Evolutionary conservation across 2,329 filamentous ascomycete genomes (phyloP).

Genomic region (Escovopsis sp.): DNA sequence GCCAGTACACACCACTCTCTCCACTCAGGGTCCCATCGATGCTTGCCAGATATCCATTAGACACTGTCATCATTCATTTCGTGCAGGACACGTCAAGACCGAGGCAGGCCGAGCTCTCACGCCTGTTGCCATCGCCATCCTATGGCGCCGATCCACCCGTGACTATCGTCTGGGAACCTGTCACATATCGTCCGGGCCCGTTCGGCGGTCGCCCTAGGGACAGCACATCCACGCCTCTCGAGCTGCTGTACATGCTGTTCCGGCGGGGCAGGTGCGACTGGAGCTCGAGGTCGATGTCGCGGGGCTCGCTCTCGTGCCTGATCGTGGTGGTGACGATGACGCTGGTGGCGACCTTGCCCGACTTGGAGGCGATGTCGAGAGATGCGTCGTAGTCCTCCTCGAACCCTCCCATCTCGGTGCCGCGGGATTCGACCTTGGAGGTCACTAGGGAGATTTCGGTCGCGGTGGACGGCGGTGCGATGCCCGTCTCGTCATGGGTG

Average conservation of each 20-base stretch:
- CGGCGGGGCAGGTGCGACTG: not conserved
- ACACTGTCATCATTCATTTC: too few species aligned
- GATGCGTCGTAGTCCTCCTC: conserved; percentile 6
- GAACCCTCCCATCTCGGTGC: conserved; percentile 6
- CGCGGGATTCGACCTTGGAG: conserved; percentile 8
- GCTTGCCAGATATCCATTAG: not conserved
- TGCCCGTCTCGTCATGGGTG: conserved; percentile 5
- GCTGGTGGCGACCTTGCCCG: conserved; percentile 2
- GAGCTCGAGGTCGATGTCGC: conserved; percentile 1
- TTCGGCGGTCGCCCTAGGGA: too few species aligned
- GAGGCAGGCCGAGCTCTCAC: too few species aligned
- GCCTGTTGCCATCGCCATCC: too few species aligned
- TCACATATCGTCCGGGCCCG: not conserved
- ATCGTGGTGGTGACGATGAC: conserved; percentile 26
- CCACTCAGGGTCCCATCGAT: not conserved
- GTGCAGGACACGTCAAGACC: too few species aligned
- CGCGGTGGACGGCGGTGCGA: conserved; percentile 9
- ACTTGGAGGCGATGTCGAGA: not conserved
- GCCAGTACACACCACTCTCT: too few species aligned
- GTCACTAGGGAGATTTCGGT: conserved; percentile 15
- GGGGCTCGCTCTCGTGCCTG: conserved; percentile 18
- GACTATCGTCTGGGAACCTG: conserved; percentile 11
- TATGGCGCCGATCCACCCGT: conserved; percentile 1
- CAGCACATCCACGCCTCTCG: not conserved
- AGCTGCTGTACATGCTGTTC: not conserved